Evolutionary conservation across 176 grass and related monocot genomes (phyloP).

Genomic region (Eragrostis nindensis): DNA sequence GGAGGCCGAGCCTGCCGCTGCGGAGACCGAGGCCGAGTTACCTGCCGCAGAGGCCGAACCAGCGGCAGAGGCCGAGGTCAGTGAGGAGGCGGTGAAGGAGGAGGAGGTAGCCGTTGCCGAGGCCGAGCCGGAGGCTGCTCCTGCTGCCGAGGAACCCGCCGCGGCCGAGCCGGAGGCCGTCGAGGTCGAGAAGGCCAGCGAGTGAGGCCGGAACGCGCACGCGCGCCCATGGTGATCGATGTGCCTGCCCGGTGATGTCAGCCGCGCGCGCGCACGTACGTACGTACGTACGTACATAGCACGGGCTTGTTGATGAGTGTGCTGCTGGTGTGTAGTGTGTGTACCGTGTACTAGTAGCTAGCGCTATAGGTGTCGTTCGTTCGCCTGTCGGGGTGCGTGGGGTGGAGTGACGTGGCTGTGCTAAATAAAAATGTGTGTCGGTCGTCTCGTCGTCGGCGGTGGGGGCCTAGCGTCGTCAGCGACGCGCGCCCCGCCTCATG

Average conservation of each 20-base stretch:
- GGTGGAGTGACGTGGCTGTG: slow-evolving; percentile 40
- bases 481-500: slow-evolving; percentile 3
- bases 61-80: slow-evolving; percentile 1
- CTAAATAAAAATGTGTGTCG: slow-evolving; percentile 37
- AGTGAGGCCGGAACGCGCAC: slow-evolving; percentile 3
- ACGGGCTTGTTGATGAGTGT: slow-evolving; percentile 2
- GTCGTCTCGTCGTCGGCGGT: neutral
- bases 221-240: neutral
- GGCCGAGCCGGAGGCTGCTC: slow-evolving; percentile 16
- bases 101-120: slow-evolving; percentile 12
- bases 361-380: slow-evolving; percentile 6
- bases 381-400: neutral
- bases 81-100: neutral
- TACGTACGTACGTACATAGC: slow-evolving; percentile 27
- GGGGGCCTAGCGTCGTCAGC: slow-evolving; percentile 34
- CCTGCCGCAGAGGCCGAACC: slow-evolving; percentile 23
- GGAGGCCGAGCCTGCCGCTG: slow-evolving; percentile 27
- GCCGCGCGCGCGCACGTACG: neutral
- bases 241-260: neutral
- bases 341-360: neutral
- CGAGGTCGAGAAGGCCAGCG: slow-evolving; percentile 35
- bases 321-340: neutral
- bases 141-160: neutral
- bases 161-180: neutral
- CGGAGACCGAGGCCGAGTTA: slow-evolving; percentile 26